Evolutionary conservation across 768 basidiomycete species (phyloP), one percentile per base, ranked within the genome.

Genomic region (Rhodotorula taiwanensis): DNA sequence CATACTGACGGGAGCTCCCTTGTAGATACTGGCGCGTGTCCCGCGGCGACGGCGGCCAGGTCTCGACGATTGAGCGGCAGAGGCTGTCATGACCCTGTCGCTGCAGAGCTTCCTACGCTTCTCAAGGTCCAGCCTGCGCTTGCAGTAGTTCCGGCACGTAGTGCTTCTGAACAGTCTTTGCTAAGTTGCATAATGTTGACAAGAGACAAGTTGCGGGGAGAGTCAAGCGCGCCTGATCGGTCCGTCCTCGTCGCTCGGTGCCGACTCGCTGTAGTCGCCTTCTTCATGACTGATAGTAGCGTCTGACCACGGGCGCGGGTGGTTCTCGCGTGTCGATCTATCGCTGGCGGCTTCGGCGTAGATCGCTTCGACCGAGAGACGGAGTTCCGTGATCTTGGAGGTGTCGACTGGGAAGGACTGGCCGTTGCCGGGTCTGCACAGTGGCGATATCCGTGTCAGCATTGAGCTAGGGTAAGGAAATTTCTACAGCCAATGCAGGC

Each of bases 51-150:
- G 63, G 63, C 25, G 67, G 67, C 0, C 62, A 64, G 54, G 63
- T 64, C 20, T 64, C 63, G 56, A 58, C 55, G 30, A 69, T 69
- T 43, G 63, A 64, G 56, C 42, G 67, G 8, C 67, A 69, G 50
- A 52, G 63, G 8, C 53, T 69, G 43, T 55, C 50, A 5, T 64
- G 34, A 55, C n/a, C n/a, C n/a, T n/a, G n/a, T n/a, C n/a, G n/a
- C n/a, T n/a, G n/a, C n/a, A n/a, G n/a, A n/a, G n/a, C n/a, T n/a
- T n/a, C n/a, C n/a, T n/a, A n/a, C n/a, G n/a, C n/a, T n/a, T n/a
- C n/a, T n/a, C n/a, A n/a, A n/a, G n/a, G n/a, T n/a, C n/a, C n/a
- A n/a, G n/a, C n/a, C n/a, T n/a, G n/a, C n/a, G n/a, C n/a, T n/a
- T n/a, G n/a, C n/a, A n/a, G n/a, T n/a, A n/a, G n/a, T n/a, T n/a